Percentiles rank a stretch among this genome's conserved stretches.
These are phyloP conservation scores for Mortierella alpina DNA, from an alignment of 192 early-diverging fungal species.

Conservation along the genomic window DNA sequence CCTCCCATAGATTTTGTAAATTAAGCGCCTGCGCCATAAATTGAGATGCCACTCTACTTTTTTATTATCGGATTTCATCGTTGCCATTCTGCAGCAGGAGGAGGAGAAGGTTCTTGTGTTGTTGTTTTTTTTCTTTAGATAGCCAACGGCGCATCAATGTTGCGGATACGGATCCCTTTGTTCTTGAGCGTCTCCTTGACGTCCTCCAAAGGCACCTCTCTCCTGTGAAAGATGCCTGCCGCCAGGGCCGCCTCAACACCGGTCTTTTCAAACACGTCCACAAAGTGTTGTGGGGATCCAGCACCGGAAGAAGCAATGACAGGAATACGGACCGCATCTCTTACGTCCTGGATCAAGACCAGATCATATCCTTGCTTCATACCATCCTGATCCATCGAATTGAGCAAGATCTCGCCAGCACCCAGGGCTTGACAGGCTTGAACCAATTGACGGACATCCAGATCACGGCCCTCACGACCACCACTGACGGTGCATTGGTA, in stretches of 20 bases:
- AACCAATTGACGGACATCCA: slow-evolving; percentile 94
- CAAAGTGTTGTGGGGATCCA: slow-evolving; percentile 88
- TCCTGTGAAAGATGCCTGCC: slow-evolving; percentile 98
- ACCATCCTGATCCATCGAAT: slow-evolving; percentile 99
- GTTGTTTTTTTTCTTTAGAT: not conserved
- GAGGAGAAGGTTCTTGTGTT: slow-evolving; percentile 1
- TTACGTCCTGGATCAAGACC: slow-evolving; percentile 84
- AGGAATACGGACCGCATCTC: slow-evolving; percentile 85
- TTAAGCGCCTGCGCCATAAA: not conserved
- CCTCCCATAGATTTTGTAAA: not conserved
- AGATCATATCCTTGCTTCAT: slow-evolving; percentile 97
- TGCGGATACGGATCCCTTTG: slow-evolving; percentile 65
- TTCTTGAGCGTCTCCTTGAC: slow-evolving; percentile 83
- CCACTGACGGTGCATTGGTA: slow-evolving; percentile 99
- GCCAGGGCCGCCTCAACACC: slow-evolving; percentile 96
- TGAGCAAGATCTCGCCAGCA: slow-evolving; percentile 96
- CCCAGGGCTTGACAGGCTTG: slow-evolving; percentile 89
- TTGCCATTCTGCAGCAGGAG: not conserved
- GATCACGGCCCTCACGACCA: slow-evolving; percentile 93
- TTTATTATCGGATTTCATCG: not conserved
- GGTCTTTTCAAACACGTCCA: slow-evolving; percentile 85
- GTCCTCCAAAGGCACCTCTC: slow-evolving; percentile 88
- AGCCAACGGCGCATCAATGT: slow-evolving; percentile 33
- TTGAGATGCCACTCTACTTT: not conserved
- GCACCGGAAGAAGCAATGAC: slow-evolving; percentile 99